Conservation (phyloP, 495 filamentous ascomycete species). For the Usnea hakonensis region DNA sequence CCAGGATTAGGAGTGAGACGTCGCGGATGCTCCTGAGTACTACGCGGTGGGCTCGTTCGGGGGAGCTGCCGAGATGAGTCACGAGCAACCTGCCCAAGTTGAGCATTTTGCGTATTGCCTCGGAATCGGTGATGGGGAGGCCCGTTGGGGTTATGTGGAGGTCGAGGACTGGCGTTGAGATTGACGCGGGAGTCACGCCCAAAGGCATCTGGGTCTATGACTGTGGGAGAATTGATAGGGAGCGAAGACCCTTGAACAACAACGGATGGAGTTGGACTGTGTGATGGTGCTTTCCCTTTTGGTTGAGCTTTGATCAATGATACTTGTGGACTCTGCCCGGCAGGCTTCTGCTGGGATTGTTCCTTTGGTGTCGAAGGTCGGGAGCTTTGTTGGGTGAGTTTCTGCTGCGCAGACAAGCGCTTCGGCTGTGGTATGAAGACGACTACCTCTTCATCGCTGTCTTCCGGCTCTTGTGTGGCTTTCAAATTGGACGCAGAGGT, state of each 20-base stretch:
- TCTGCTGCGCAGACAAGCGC: constrained; percentile 33
- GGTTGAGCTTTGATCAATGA: constrained; percentile 8
- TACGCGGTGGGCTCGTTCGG: constrained; percentile 6
- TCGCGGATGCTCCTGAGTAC: not conserved
- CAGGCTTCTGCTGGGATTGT: constrained; percentile 14
- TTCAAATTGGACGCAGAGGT: not conserved
- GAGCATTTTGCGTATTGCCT: constrained; percentile 5
- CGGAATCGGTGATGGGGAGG: constrained; percentile 12
- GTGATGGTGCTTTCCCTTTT: constrained; percentile 24
- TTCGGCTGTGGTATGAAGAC: constrained; percentile 46
- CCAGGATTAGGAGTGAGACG: not conserved
- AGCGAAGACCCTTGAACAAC: constrained; percentile 9
- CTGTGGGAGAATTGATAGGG: constrained; percentile 11
- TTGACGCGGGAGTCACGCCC: constrained; percentile 22
- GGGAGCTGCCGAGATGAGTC: constrained; percentile 1
- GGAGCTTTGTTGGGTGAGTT: constrained; percentile 26
- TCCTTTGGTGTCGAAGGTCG: constrained; percentile 18
- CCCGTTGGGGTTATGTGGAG: constrained; percentile 8
- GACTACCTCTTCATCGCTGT: constrained; percentile 52
- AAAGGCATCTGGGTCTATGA: constrained; percentile 28
- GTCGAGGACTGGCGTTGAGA: constrained; percentile 13
- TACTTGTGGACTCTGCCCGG: not conserved
- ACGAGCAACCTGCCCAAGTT: not conserved
- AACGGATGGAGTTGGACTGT: constrained; percentile 3
- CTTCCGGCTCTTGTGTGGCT: constrained; percentile 12